These are phyloP conservation scores for Sporothrix pseudoabietina DNA, from an alignment of 2,329 filamentous ascomycete genomes.

Conservation along the genomic window DNA sequence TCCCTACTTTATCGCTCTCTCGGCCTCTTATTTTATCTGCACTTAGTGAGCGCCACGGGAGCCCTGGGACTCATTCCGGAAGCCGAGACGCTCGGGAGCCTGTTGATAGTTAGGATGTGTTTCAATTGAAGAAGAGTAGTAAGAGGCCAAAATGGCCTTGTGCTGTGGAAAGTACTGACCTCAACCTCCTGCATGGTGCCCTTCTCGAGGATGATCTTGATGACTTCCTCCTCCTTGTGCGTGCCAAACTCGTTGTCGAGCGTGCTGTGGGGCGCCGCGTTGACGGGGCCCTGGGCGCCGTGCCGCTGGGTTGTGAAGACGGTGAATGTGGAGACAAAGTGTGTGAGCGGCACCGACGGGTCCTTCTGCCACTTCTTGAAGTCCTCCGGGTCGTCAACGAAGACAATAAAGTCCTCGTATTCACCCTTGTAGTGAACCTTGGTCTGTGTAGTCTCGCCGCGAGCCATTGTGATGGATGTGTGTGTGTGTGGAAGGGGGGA, in stretches of 20 bases:
- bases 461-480: conserved; percentile 59
- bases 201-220: conserved; percentile 77
- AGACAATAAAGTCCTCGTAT: conserved; percentile 61
- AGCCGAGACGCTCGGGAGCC: conserved; percentile 56
- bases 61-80: conserved; percentile 57
- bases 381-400: conserved; percentile 60
- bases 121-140: not conserved
- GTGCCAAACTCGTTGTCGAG: conserved; percentile 90
- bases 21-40: not conserved
- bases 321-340: conserved; percentile 87
- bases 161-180: conserved; percentile 44
- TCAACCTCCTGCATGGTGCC: conserved; percentile 67
- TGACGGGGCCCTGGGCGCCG: conserved; percentile 77
- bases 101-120: conserved; percentile 37
- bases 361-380: conserved; percentile 83
- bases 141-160: too few relatives aligned
- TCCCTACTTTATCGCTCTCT: not conserved
- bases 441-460: conserved; percentile 68
- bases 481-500: not conserved
- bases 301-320: conserved; percentile 88
- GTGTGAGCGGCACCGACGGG: conserved; percentile 73
- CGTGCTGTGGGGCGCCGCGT: conserved; percentile 71
- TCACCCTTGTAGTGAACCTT: conserved; percentile 86
- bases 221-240: conserved; percentile 73
- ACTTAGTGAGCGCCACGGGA: conserved; percentile 45